Conservation (phyloP, 441 rosid genomes). For the Daphne laureola region DNA sequence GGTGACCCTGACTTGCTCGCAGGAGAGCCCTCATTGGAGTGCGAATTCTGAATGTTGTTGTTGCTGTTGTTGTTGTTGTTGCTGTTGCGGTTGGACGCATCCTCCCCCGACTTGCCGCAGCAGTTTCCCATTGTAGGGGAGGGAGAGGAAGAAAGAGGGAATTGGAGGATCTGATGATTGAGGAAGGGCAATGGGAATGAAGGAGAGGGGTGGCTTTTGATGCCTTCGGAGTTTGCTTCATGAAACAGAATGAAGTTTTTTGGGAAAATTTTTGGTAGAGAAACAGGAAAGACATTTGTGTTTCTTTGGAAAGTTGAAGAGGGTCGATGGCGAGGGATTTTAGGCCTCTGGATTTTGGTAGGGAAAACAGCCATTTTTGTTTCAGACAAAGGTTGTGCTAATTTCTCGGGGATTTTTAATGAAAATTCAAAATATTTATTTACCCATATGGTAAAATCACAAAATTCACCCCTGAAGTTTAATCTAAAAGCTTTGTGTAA, state of each 20-base stretch:
- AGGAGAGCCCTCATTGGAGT: neutral
- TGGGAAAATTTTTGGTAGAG: no score
- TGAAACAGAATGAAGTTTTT: neutral
- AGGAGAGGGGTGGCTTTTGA: slow-evolving; percentile 6
- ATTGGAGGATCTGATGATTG: neutral
- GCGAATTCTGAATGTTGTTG: slow-evolving; percentile 9
- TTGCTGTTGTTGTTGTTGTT: slow-evolving; percentile 9
- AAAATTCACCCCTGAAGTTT: neutral
- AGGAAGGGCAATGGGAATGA: neutral
- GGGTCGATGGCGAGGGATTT: neutral
- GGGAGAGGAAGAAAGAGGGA: neutral
- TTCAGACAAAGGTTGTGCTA: neutral
- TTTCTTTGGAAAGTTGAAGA: slow-evolving; percentile 8
- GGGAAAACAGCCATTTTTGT: slow-evolving; percentile 3
- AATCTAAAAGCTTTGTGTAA: neutral
- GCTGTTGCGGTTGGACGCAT: slow-evolving; percentile 15
- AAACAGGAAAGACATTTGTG: no score
- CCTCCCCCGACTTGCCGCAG: slow-evolving; percentile 41
- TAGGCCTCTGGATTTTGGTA: neutral
- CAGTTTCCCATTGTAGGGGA: slow-evolving; percentile 62
- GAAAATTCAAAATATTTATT: no score
- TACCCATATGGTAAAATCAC: neutral
- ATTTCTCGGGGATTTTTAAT: no score
- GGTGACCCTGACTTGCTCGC: slow-evolving; percentile 7
- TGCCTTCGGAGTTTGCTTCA: slow-evolving; percentile 8